Evolutionary conservation across 768 basidiomycete genomes (phyloP).

Genomic region (Solioccasus polychromus): DNA sequence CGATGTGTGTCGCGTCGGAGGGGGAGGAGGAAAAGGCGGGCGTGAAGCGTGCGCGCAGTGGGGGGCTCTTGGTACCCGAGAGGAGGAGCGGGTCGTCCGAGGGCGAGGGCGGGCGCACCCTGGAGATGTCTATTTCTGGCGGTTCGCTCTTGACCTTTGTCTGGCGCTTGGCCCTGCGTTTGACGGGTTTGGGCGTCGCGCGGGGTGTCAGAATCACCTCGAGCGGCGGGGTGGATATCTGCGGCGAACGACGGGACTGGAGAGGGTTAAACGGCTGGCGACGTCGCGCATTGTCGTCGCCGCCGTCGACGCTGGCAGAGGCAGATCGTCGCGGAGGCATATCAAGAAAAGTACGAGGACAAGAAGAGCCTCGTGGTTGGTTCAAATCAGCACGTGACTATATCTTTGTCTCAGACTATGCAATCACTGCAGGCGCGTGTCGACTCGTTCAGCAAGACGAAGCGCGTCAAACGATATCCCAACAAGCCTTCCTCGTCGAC

Average conservation of each 20-base stretch:
- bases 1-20: conserved; percentile 2
- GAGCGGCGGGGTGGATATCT: conserved; percentile 67
- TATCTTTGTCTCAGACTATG: conserved; percentile 34
- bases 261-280: conserved; percentile 22
- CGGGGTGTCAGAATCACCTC: conserved; percentile 47
- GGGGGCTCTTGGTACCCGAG: conserved; percentile 33
- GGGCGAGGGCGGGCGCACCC: conserved; percentile 68
- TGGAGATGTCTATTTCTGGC: conserved; percentile 57
- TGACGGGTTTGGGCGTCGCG: conserved; percentile 36
- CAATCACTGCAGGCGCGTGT: conserved; percentile 56
- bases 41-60: conserved; percentile 35
- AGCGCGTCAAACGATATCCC: conserved; percentile 52
- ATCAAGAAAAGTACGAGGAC: conserved; percentile 13
- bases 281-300: conserved; percentile 1
- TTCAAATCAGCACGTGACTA: conserved; percentile 9
- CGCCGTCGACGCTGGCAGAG: conserved; percentile 3
- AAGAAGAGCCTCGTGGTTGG: conserved; percentile 6
- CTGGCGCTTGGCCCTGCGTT: conserved; percentile 32
- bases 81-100: conserved; percentile 74
- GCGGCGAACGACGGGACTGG: conserved; percentile 29
- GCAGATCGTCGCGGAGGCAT: conserved; percentile 13
- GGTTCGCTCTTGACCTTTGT: conserved; percentile 57
- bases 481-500: conserved; percentile 45
- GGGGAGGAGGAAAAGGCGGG: conserved; percentile 36
- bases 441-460: conserved; percentile 65